Evolutionary conservation across 805 yeast species (phyloP), one percentile per base, ranked within the genome.

Genomic region (Candida sakaeoensis): DNA sequence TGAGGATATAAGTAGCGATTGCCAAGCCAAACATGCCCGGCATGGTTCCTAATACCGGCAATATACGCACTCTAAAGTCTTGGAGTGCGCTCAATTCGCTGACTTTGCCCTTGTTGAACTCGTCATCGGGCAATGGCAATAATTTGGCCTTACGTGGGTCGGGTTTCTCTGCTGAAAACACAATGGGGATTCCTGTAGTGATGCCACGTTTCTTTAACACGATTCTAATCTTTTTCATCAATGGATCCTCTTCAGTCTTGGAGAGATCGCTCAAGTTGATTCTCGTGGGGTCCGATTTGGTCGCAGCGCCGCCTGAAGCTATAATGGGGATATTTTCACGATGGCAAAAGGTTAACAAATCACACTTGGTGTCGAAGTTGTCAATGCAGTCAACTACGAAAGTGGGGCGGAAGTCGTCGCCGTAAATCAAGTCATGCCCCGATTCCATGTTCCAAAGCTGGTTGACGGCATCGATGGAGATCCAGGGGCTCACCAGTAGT

Each of bases 301-400:
- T 84, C 4, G 96, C 95, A 1, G 99, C 98, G 19, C 99, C 99
- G 80, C 95, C 95, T 1, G 96, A 85, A 4, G 95, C 81, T 28
- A 93, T 75, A 23, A 89, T 84, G n/a, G 76, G 77, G 24, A 91
- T 57, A 1, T 71, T 60, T 32, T 78, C 63, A 13, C 72, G 69
- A 55, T 80, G 67, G 49, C 95, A 82, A 61, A 73, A 90, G 23
- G 81, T 80, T 48, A 93, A 66, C 38, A 93, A 67, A 53, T 93
- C 99, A 19, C 90, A 95, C 55, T 93, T 93, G n/a, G 98, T 90
- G 52, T 91, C 96, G 44, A 93, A 83, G 58, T 93, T 93, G 63
- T 93, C 99, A 50, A 93, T 93, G 65, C 98, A 93, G 57, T 93
- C 99, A 21, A 93, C 85, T 18, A 93, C 79, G 55, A 79, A 85